Base-by-base conservation (phyloP, 2,329 filamentous ascomycete species). In the Fusarium sp. region DNA sequence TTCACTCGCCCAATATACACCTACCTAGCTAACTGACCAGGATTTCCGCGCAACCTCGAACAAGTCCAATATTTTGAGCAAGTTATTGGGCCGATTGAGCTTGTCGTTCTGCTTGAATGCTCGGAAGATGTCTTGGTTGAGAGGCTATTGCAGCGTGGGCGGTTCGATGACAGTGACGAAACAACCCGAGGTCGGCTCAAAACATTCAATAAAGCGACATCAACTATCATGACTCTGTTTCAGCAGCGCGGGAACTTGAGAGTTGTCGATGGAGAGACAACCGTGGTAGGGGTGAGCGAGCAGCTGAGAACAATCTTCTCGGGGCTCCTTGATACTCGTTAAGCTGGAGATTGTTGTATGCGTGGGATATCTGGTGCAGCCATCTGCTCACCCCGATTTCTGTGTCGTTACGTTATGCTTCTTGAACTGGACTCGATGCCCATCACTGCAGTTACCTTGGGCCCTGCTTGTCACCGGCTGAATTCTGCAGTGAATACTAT, bases 31-130 rank as follows among this genome's bases (percentile, higher is more conserved):
- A 13, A 24, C 4, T 15, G 12, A 12, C 5, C 12, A 52, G 48
- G 48, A 6, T 52, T 44, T 2, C 32, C 48, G 2, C 22, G 40
- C 25, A 43, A 28, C 15, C 3, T 38, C 12, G 25, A 25, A 4
- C 48, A 52, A 7, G 19, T 52, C 4, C n/a, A 11, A 25, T 29
- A 34, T 24, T 52, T 52, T 22, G 40, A 52, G 7, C 12, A 15
- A 15, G 11, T 15, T 4, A 24, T 36, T 35, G 40, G 40, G 7
- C 7, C 7, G 3, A 44, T 44, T 2, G 13, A 44, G 3, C 28
- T 35, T 10, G 7, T 52, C 1, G 9, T 44, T 7, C 5, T 31
- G 5, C 15, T 52, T 2, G 7, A 52, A 19, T 52, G 40, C 26
- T 22, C 40, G 11, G 31, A 52, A n/a, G 13, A 38, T 36, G 26